Evolutionary conservation across 768 basidiomycete genomes (phyloP).

Genomic region (Amanita polypyramis): DNA sequence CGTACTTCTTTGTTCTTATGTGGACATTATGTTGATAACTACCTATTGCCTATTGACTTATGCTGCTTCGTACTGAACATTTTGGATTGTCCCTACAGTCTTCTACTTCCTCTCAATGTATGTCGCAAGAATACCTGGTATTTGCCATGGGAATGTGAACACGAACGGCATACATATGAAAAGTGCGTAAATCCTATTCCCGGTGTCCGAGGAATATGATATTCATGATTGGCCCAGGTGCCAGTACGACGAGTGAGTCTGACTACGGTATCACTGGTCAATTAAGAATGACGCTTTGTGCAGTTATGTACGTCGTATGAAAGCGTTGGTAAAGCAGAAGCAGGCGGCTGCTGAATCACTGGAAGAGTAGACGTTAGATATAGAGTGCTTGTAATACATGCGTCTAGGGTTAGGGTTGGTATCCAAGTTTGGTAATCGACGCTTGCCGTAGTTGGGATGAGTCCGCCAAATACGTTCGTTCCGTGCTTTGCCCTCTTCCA

Average conservation of each 20-base stretch:
- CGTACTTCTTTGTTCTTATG: slow-evolving; percentile 23
- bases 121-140: slow-evolving; percentile 74
- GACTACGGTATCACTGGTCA: background rate
- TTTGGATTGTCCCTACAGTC: slow-evolving; percentile 27
- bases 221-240: slow-evolving; percentile 40
- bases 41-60: too few species aligned
- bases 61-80: background rate
- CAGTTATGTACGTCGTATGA: slow-evolving; percentile 87
- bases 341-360: slow-evolving; percentile 22
- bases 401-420: slow-evolving; percentile 5
- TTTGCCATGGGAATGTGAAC: slow-evolving; percentile 89
- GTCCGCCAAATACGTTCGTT: background rate
- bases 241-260: slow-evolving; percentile 87
- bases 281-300: background rate
- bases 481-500: background rate
- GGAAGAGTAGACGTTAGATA: slow-evolving; percentile 3
- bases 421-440: background rate
- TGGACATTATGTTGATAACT: background rate
- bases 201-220: background rate
- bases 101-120: slow-evolving; percentile 79
- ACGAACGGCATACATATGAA: slow-evolving; percentile 80
- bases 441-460: slow-evolving; percentile 6
- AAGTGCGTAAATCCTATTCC: slow-evolving; percentile 38
- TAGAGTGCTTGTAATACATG: background rate
- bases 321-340: slow-evolving; percentile 68